phyloP scores from a whole-genome alignment of 257 asterid genomes.

The Anisodus tanguticus region DNA sequence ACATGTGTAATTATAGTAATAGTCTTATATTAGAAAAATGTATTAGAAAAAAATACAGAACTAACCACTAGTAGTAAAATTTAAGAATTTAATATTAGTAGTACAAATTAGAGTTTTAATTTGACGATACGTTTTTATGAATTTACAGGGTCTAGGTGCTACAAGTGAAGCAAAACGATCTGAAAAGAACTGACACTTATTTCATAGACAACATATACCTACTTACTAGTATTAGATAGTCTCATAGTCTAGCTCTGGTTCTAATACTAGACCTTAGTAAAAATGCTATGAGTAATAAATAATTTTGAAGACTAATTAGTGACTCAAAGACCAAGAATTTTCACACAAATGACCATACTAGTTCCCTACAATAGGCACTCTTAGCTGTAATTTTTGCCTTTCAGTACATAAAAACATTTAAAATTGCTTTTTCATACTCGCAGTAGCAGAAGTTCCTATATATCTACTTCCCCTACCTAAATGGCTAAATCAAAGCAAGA shows the following conservation, averaged over 20 bases:
- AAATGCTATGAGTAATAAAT: background rate
- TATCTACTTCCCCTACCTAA: conserved; percentile 19
- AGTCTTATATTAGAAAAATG: too few relatives aligned
- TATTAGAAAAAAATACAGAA: too few relatives aligned
- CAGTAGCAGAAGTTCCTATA: conserved; percentile 5
- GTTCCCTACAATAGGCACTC: background rate
- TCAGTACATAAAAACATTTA: background rate
- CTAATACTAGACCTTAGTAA: conserved; percentile 7
- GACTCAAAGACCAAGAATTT: conserved; percentile 22
- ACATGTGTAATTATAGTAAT: too few relatives aligned
- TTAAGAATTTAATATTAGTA: too few relatives aligned
- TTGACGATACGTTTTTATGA: too few relatives aligned
- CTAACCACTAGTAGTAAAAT: too few relatives aligned
- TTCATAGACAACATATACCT: background rate
- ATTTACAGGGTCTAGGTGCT: too few relatives aligned
- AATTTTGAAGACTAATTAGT: background rate
- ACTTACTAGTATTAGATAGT: background rate
- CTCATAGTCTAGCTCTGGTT: background rate
- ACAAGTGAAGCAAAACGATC: background rate
- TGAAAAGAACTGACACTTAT: conserved; percentile 5
- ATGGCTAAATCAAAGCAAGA: conserved; percentile 8
- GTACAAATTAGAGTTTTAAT: too few relatives aligned
- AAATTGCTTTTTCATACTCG: background rate
- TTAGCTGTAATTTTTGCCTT: conserved; percentile 27
- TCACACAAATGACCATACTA: conserved; percentile 10